These are phyloP conservation scores for Aspergillus cavernicola DNA, from an alignment of 495 filamentous ascomycete species.

Conservation along the genomic window DNA sequence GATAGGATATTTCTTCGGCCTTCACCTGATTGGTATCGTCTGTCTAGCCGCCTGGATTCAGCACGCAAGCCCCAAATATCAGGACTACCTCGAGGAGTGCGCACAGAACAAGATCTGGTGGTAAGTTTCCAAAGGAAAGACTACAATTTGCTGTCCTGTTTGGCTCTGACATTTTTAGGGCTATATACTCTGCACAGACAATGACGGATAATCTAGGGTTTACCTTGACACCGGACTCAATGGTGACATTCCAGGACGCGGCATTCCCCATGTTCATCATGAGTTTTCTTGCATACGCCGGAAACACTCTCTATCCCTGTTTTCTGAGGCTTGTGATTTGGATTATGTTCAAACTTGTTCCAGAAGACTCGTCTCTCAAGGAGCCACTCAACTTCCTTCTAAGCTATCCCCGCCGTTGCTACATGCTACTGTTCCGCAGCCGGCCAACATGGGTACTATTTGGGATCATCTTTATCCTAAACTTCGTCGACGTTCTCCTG, in stretches of 20 bases:
- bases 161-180: constrained; percentile 20
- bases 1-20: constrained; percentile 59
- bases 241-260: constrained; percentile 72
- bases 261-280: constrained; percentile 64
- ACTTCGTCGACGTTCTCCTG: constrained; percentile 54
- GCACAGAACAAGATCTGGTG: constrained; percentile 67
- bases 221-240: constrained; percentile 78
- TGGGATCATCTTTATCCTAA: constrained; percentile 53
- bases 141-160: too few species aligned
- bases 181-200: constrained; percentile 31
- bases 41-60: constrained; percentile 69
- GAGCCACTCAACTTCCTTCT: constrained; percentile 50
- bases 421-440: constrained; percentile 59
- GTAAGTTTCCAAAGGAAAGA: too few species aligned
- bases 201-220: constrained; percentile 52
- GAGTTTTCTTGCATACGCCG: constrained; percentile 72
- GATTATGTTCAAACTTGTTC: constrained; percentile 52
- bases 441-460: constrained; percentile 61
- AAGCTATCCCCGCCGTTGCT: constrained; percentile 60
- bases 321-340: constrained; percentile 79
- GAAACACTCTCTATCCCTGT: constrained; percentile 80
- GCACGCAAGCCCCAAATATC: constrained; percentile 47
- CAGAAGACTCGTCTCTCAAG: constrained; percentile 29
- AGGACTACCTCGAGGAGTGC: constrained; percentile 48
- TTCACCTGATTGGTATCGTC: constrained; percentile 61